Evolutionary conservation across 305 asterid genomes (phyloP).

Genomic region (Fraxinus velutina): DNA sequence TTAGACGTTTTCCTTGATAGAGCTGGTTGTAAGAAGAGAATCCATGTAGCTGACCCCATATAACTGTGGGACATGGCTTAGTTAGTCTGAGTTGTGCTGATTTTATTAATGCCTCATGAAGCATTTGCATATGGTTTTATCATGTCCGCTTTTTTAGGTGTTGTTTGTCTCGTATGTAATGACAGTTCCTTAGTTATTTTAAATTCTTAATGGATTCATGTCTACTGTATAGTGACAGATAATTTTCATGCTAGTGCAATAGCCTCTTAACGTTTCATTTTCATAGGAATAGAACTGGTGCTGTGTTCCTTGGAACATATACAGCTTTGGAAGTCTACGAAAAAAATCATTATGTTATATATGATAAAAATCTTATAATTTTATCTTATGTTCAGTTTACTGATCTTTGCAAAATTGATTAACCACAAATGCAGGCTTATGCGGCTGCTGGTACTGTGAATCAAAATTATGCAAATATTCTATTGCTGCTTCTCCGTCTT

Average conservation of each 20-base stretch:
- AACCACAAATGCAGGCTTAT: conserved; percentile 57
- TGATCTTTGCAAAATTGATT: conserved; percentile 6
- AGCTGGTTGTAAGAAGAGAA: not conserved
- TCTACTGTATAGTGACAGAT: not conserved
- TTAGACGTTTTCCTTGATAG: not conserved
- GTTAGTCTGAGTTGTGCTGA: not conserved
- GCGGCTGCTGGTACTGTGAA: conserved; percentile 97
- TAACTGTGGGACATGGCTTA: not conserved
- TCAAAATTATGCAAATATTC: conserved; percentile 93
- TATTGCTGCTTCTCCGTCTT: conserved; percentile 89
- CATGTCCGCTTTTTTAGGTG: not conserved
- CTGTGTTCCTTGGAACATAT: not conserved
- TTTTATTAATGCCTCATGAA: not conserved
- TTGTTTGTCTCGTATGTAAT: not conserved
- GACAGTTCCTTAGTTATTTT: not conserved
- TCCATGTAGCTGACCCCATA: not conserved
- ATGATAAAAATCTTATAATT: not conserved
- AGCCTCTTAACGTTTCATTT: not conserved
- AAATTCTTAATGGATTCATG: not conserved
- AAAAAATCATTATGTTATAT: not conserved
- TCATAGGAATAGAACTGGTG: not conserved
- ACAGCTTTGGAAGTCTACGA: not conserved
- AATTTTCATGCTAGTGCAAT: not conserved
- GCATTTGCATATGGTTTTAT: not conserved
- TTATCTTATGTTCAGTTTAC: conserved; percentile 1